A percentile compares a stretch with the other conserved stretches of the same genome.
phyloP scores from a whole-genome alignment of 2,329 filamentous ascomycete genomes.

The Dactylellina cionopaga region DNA sequence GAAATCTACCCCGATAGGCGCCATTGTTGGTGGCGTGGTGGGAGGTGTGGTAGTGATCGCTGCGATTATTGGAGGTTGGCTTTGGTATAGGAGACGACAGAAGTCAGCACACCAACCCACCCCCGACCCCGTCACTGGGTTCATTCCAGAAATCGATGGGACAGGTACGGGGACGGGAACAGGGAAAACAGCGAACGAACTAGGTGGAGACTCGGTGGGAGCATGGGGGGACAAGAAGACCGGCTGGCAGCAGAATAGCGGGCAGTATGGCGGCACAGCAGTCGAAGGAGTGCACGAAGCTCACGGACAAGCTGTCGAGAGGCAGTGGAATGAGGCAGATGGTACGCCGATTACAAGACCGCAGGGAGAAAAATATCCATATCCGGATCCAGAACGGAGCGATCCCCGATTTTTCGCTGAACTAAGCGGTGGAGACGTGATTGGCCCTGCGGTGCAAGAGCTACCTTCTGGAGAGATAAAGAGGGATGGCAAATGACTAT shows the following conservation, averaged over 20 bases:
- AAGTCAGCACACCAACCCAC: not conserved
- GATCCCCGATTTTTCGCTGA: constrained; percentile 13
- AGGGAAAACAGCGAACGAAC: too few relatives aligned
- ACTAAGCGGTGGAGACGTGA: constrained; percentile 28
- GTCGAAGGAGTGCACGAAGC: constrained; percentile 29
- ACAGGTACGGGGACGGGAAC: too few relatives aligned
- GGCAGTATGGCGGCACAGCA: not conserved
- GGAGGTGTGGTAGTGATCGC: constrained; percentile 52
- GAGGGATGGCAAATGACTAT: constrained; percentile 39
- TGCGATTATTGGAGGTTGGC: constrained; percentile 26
- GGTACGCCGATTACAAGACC: constrained; percentile 34
- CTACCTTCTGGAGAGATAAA: constrained; percentile 15
- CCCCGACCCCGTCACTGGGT: not conserved
- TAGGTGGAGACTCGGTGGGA: constrained; percentile 1
- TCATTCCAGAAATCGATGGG: constrained; percentile 33
- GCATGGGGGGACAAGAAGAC: constrained; percentile 18
- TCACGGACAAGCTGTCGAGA: constrained; percentile 19
- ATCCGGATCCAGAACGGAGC: not conserved
- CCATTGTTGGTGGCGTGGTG: constrained; percentile 52
- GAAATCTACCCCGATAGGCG: constrained; percentile 37
- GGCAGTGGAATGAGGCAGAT: constrained; percentile 41
- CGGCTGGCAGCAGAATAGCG: constrained; percentile 13
- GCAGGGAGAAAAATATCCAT: not conserved
- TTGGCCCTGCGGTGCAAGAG: constrained; percentile 19
- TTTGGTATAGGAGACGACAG: constrained; percentile 17